Evolutionary conservation across 257 asterid species (phyloP).

Genomic region (Solanum pinnatisectum): DNA sequence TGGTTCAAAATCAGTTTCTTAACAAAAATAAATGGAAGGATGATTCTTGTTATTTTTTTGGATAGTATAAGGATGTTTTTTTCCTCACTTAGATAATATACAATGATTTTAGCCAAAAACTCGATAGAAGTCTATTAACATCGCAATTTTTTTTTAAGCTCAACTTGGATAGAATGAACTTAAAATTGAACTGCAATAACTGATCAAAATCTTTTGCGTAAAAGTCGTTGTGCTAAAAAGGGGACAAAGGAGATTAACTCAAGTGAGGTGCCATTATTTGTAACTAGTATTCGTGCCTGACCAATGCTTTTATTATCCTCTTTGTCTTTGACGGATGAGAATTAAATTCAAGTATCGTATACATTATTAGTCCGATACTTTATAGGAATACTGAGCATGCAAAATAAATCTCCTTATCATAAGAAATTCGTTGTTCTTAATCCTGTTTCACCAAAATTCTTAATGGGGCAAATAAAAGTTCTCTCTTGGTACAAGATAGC

Average conservation of each 20-base stretch:
- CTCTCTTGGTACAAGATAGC: neutral
- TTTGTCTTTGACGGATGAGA: neutral
- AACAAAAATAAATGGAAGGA: too few relatives aligned
- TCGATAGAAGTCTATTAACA: neutral
- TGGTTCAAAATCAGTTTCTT: too few relatives aligned
- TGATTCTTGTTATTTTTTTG: too few relatives aligned
- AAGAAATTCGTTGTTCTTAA: neutral
- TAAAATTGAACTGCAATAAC: neutral
- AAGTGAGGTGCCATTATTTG: neutral
- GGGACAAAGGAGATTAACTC: neutral
- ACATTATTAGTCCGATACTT: neutral
- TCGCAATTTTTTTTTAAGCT: neutral
- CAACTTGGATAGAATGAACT: neutral
- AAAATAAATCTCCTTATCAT: neutral
- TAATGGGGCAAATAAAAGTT: neutral
- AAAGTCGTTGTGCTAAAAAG: neutral
- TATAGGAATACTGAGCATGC: neutral
- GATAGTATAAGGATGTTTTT: too few relatives aligned
- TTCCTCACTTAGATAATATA: too few relatives aligned
- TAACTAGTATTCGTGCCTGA: neutral
- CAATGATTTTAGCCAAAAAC: too few relatives aligned
- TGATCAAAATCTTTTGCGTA: neutral
- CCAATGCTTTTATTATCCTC: neutral
- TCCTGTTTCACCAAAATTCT: neutral
- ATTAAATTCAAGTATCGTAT: neutral